Conservation (phyloP, 495 filamentous ascomycete species). For the Viridothelium virens region DNA sequence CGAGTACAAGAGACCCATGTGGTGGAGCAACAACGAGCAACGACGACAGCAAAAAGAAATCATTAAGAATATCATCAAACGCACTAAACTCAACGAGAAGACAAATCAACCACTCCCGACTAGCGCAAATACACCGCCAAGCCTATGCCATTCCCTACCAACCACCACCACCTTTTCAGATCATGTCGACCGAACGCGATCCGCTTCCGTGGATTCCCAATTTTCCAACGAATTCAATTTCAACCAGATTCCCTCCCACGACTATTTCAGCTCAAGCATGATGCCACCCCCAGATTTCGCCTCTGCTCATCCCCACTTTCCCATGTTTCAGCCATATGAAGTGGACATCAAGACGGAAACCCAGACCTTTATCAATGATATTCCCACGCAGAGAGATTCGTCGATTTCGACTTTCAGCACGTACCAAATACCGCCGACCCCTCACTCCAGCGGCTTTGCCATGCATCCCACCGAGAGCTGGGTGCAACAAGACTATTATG, state of each 20-base stretch:
- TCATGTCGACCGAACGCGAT: conserved; percentile 60
- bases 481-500: conserved; percentile 66
- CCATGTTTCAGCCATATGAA: conserved; percentile 67
- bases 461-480: conserved; percentile 63
- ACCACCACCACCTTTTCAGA: conserved; percentile 68
- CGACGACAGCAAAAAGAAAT: conserved; percentile 80
- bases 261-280: conserved; percentile 31
- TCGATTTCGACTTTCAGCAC: conserved; percentile 82
- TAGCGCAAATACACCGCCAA: conserved; percentile 60
- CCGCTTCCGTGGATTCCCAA: conserved; percentile 70
- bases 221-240: conserved; percentile 66
- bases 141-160: conserved; percentile 71
- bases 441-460: conserved; percentile 41
- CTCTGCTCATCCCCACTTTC: conserved; percentile 37
- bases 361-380: conserved; percentile 88
- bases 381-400: conserved; percentile 74
- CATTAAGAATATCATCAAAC: conserved; percentile 96
- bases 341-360: conserved; percentile 93
- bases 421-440: conserved; percentile 63
- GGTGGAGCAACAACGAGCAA: conserved; percentile 91
- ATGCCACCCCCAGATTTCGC: conserved; percentile 36
- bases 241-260: conserved; percentile 47
- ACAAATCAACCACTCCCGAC: conserved; percentile 46
- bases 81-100: conserved; percentile 90
- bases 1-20: conserved; percentile 92